A percentile compares a stretch with the other conserved stretches of the same genome.
phyloP scores from a whole-genome alignment of 345 rosid species.

The Boechera stricta region DNA sequence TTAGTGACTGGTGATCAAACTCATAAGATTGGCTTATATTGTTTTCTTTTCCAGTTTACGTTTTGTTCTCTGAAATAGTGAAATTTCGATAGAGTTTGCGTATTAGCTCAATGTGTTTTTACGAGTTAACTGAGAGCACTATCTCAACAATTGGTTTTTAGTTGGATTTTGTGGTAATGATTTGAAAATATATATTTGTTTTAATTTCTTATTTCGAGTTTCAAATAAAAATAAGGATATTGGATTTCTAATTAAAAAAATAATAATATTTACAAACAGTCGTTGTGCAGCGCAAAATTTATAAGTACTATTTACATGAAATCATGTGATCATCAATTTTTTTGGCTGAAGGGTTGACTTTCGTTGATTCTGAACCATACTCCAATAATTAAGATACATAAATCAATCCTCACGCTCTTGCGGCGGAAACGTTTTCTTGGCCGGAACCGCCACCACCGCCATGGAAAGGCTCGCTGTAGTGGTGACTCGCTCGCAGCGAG shows the following conservation, averaged over 20 bases:
- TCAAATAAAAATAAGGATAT: not conserved
- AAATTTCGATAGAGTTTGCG: not conserved
- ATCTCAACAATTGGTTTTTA: no score
- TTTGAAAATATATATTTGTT: not conserved
- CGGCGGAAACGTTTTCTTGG: conserved; percentile 28
- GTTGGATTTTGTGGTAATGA: not conserved
- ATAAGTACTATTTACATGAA: conserved; percentile 31
- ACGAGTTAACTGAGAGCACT: no score
- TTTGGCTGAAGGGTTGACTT: conserved; percentile 17
- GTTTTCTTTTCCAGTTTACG: no score
- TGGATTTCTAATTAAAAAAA: not conserved
- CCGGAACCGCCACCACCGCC: conserved; percentile 17
- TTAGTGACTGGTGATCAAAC: no score
- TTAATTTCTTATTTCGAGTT: not conserved
- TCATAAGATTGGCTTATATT: no score
- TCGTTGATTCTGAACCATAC: conserved; percentile 19
- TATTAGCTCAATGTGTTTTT: not conserved
- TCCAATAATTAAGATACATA: conserved; percentile 9
- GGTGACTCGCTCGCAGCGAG: conserved; percentile 86
- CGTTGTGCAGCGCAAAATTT: conserved; percentile 7
- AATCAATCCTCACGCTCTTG: conserved; percentile 31
- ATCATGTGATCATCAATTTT: conserved; percentile 17
- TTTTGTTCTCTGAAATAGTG: no score
- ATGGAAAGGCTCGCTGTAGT: conserved; percentile 46
- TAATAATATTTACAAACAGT: conserved; percentile 27